These are phyloP conservation scores for Colletotrichum lupini DNA, from an alignment of 2,329 filamentous ascomycete species.

Conservation along the genomic window DNA sequence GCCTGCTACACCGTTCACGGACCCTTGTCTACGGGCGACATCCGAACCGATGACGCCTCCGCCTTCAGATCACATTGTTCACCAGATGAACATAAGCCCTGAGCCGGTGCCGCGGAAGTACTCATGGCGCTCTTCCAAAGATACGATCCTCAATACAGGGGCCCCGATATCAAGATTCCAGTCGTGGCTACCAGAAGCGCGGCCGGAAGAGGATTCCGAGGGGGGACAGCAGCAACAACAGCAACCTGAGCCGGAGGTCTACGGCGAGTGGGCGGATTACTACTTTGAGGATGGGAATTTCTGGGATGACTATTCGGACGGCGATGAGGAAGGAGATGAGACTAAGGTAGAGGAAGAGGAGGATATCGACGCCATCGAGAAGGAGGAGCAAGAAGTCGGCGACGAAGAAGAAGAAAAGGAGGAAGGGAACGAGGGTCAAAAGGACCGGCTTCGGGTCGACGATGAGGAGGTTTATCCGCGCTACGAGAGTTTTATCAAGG, in stretches of 20 bases:
- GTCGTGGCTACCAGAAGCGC: constrained; percentile 24
- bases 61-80: constrained; percentile 20
- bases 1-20: constrained; percentile 26
- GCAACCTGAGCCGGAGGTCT: constrained; percentile 26
- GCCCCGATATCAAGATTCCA: constrained; percentile 12
- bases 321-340: not conserved
- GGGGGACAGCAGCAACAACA: not conserved
- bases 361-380: not conserved
- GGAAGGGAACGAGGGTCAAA: not conserved
- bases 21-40: constrained; percentile 12
- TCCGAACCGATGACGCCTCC: constrained; percentile 27
- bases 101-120: constrained; percentile 14
- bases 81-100: constrained; percentile 8
- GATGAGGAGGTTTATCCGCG: constrained; percentile 16
- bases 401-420: not conserved
- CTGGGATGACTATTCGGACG: constrained; percentile 6
- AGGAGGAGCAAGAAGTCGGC: not conserved
- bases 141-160: constrained; percentile 26
- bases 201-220: not conserved
- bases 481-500: constrained; percentile 34
- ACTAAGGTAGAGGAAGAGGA: not conserved
- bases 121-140: constrained; percentile 31
- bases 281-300: constrained; percentile 37
- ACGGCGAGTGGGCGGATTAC: constrained; percentile 38
- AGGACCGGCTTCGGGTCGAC: not conserved